Base-by-base conservation (phyloP, 2,329 filamentous ascomycete genomes). In the Trichoderma aggressivum region DNA sequence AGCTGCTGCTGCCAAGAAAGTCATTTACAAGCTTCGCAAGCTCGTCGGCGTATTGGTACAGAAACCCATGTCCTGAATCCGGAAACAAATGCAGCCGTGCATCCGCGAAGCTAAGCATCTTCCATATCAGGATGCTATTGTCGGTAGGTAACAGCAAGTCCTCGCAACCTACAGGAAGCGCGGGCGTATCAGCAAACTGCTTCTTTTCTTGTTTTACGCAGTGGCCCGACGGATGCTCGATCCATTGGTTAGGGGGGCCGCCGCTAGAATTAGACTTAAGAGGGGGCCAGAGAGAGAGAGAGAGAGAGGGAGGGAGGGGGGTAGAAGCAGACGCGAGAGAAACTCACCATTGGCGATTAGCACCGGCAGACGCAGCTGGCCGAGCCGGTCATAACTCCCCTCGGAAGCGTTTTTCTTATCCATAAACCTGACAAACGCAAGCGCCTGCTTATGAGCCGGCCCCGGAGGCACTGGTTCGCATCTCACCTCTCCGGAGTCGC, bases 61-160 rank as follows among this genome's bases (percentile, higher is more conserved):
- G 75, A 58, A 81, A 81, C 0, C 79, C 80, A 67, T 81, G 80
- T 7, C 80, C 80, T 26, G 79, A 78, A 69, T 81, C 77, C 1
- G 80, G 79, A 58, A 77, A 82, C 6, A 82, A 30, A 64, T 81
- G 79, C 36, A 81, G 73, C 56, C 78, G 79, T 18, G 78, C 78
- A 18, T 76, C 73, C 4, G 74, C 72, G 30, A 77, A 75, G 53
- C 75, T 77, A 55, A 83, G 62, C 73, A 78, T 80, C 63, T 77
- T 77, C 78, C 81, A 82, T 76, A 83, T 76, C 18, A 81, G 53
- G 14, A 79, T 78, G 71, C 80, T 83, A 55, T 83, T 82, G 28
- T 79, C 78, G 0, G 78, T 81, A 5, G 82, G 81, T 5, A 80
- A 56, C 24, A 82, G 66, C 43, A 81, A 56, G 73, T 80, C 81